phyloP scores from a whole-genome alignment of 1,284 basidiomycete genomes.

The Moesziomyces aphidis region DNA sequence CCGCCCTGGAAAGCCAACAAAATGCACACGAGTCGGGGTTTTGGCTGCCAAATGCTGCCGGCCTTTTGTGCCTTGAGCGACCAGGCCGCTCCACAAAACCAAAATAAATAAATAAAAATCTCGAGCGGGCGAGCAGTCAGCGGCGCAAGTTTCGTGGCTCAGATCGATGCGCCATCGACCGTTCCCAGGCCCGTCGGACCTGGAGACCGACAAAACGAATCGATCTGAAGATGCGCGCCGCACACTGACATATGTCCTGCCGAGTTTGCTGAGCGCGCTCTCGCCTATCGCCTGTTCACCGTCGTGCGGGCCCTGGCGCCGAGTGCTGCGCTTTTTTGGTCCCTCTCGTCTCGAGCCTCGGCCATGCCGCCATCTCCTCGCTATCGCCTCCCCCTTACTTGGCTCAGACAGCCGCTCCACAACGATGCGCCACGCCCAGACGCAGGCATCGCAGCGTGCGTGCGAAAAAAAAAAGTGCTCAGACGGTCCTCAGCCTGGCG shows the following conservation, averaged over 20 bases:
- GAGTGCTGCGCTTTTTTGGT: too few species aligned
- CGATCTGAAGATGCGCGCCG: conserved; percentile 3
- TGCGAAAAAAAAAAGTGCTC: not conserved
- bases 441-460: not conserved
- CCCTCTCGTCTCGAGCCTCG: not conserved
- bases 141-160: not conserved
- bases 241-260: not conserved
- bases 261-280: not conserved
- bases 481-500: too few species aligned
- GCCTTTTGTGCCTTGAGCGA: not conserved
- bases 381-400: not conserved
- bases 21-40: conserved; percentile 5
- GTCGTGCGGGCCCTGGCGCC: too few species aligned
- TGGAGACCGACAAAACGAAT: conserved; percentile 3
- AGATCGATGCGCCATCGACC: conserved; percentile 6
- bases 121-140: not conserved
- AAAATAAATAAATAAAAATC: not conserved
- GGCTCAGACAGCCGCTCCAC: not conserved
- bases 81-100: not conserved
- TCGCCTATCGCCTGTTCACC: not conserved
- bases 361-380: too few species aligned
- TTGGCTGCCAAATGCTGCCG: not conserved
- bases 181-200: conserved; percentile 24
- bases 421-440: not conserved
- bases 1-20: not conserved